Percentiles rank a stretch among this genome's conserved stretches.
Conservation (phyloP, 1,139 yeast genomes). For the Pichiaceae sp. region DNA sequence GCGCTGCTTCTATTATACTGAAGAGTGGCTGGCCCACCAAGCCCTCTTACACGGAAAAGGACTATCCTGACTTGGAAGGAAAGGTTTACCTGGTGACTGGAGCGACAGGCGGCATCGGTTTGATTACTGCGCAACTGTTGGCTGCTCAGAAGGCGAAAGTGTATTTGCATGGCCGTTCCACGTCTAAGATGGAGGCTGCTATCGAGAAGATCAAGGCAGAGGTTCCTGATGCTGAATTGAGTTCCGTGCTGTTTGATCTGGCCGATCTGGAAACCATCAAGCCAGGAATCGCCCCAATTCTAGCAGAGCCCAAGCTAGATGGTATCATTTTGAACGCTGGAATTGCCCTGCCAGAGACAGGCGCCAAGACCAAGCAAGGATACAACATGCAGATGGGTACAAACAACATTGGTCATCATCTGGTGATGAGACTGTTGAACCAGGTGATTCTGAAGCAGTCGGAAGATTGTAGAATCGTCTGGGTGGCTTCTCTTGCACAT, state of each 20-base stretch:
- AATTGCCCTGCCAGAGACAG: conserved; percentile 34
- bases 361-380: conserved; percentile 32
- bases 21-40: too few species aligned
- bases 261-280: conserved; percentile 36
- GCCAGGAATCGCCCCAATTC: conserved; percentile 30
- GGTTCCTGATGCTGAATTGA: conserved; percentile 5
- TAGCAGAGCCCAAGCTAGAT: conserved; percentile 6
- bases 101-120: conserved; percentile 1
- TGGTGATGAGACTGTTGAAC: conserved; percentile 36
- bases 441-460: conserved; percentile 27
- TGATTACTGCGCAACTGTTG: not conserved
- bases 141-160: conserved; percentile 5
- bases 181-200: conserved; percentile 1
- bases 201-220: conserved; percentile 1
- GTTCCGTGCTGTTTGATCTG: conserved; percentile 28
- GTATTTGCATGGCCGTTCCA: conserved; percentile 3
- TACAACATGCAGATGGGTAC: conserved; percentile 40
- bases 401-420: conserved; percentile 41
- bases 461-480: conserved; percentile 30
- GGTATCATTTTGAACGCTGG: conserved; percentile 25
- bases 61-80: not conserved
- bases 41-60: too few species aligned
- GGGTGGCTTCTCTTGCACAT: too few species aligned
- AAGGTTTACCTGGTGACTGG: conserved; percentile 3
- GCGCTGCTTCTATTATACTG: too few species aligned